Percentiles rank a stretch among this genome's conserved stretches.
Evolutionary conservation across 192 early-diverging fungal species (phyloP).

Genomic region (Umbelopsis isabellina): DNA sequence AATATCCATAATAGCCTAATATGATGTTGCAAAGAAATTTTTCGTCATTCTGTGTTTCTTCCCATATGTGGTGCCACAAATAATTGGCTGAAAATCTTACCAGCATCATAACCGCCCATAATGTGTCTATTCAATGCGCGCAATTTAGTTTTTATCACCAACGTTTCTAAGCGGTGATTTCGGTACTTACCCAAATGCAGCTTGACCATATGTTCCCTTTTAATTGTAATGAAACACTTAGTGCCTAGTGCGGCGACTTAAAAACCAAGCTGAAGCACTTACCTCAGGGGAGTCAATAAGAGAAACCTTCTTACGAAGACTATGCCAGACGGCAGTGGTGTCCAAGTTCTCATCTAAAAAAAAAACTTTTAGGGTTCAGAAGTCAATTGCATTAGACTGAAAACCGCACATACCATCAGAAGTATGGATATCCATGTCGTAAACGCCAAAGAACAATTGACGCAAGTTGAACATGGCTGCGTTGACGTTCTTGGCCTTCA

Average conservation of each 20-base stretch:
- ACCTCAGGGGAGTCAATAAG: conserved; percentile 41
- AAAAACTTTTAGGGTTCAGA: not conserved
- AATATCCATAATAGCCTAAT: conserved; percentile 15
- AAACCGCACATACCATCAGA: conserved; percentile 38
- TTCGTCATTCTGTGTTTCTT: not conserved
- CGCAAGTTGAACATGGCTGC: conserved; percentile 74
- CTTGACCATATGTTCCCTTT: conserved; percentile 39
- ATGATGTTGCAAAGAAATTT: not conserved
- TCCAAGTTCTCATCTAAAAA: conserved; percentile 47
- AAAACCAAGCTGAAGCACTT: not conserved
- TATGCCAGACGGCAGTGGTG: conserved; percentile 48
- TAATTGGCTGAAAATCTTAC: conserved; percentile 6
- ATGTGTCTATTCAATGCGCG: conserved; percentile 67
- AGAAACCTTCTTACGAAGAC: conserved; percentile 46
- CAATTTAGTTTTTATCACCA: conserved; percentile 26
- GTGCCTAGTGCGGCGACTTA: not conserved
- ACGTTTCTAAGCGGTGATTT: not conserved
- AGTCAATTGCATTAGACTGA: not conserved
- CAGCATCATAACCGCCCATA: conserved; percentile 75
- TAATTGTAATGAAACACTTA: not conserved
- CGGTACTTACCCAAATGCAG: conserved; percentile 38
- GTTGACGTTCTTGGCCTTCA: conserved; percentile 76
- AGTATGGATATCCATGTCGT: conserved; percentile 79
- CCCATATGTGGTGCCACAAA: not conserved
- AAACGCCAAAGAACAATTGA: conserved; percentile 78